Evolutionary conservation across 2,329 filamentous ascomycete genomes (phyloP).

Genomic region (Cladophialophora psammophila): DNA sequence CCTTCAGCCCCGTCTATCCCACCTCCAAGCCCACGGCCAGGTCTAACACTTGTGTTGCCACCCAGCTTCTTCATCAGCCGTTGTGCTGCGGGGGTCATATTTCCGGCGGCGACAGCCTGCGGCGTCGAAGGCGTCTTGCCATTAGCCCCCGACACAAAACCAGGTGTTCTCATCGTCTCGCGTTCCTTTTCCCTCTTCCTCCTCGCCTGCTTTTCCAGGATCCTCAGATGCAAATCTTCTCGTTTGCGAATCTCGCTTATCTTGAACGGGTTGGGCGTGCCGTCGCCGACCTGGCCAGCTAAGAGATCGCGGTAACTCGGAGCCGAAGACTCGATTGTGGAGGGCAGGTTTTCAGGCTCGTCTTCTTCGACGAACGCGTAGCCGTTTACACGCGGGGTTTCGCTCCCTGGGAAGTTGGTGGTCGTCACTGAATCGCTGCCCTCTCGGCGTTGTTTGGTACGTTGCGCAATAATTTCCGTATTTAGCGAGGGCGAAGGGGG

Average conservation of each 20-base stretch:
- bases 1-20: conserved; percentile 29
- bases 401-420: conserved; percentile 66
- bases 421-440: conserved; percentile 55
- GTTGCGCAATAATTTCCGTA: conserved; percentile 62
- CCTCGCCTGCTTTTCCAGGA: conserved; percentile 71
- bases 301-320: conserved; percentile 46
- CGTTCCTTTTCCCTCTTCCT: conserved; percentile 36
- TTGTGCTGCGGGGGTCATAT: conserved; percentile 55
- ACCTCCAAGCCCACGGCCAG: conserved; percentile 22
- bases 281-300: conserved; percentile 50
- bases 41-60: conserved; percentile 44
- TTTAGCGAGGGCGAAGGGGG: conserved; percentile 84
- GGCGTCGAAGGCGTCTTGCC: background rate
- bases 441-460: conserved; percentile 70
- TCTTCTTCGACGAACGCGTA: conserved; percentile 93
- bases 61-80: conserved; percentile 51
- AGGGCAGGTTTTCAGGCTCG: conserved; percentile 50
- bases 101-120: conserved; percentile 40
- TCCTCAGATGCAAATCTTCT: conserved; percentile 81
- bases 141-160: background rate
- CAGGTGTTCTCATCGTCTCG: conserved; percentile 26
- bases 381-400: conserved; percentile 90
- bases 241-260: conserved; percentile 76
- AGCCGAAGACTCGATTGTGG: conserved; percentile 61
- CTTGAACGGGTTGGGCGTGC: conserved; percentile 77